These are phyloP conservation scores for Tritrichomonas musculus DNA, from an alignment of 208 protist genomes.

Conservation along the genomic window DNA sequence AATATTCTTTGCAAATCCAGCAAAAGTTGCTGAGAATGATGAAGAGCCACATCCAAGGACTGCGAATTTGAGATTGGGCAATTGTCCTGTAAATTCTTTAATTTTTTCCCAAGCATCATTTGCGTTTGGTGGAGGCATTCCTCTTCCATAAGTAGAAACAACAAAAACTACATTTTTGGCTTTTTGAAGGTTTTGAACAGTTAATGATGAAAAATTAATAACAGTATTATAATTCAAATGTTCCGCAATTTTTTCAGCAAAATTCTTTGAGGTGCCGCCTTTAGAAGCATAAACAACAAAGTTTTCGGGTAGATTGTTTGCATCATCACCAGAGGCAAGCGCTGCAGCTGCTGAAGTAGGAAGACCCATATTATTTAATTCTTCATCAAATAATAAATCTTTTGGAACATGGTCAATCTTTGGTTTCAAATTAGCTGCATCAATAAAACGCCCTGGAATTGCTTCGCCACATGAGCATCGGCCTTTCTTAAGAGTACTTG, in stretches of 20 bases:
- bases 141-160: constrained; percentile 21
- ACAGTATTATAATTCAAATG: neutral
- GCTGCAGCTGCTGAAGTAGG: neutral
- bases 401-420: neutral
- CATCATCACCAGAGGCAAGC: neutral
- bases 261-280: neutral
- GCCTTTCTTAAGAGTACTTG: neutral
- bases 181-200: neutral
- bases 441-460: neutral
- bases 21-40: neutral
- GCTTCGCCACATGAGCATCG: neutral
- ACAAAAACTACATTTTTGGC: neutral
- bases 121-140: neutral
- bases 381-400: neutral
- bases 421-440: neutral
- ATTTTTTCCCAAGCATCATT: neutral
- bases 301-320: neutral
- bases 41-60: constrained; percentile 8
- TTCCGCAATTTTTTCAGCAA: neutral
- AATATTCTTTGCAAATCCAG: neutral
- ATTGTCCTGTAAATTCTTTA: neutral
- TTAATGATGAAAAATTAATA: neutral
- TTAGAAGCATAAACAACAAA: neutral
- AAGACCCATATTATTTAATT: too few species aligned
- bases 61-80: neutral